Percentiles rank a stretch among this genome's conserved stretches.
These are phyloP conservation scores for Mrakia blollopis DNA, from an alignment of 768 basidiomycete species.

Conservation along the genomic window DNA sequence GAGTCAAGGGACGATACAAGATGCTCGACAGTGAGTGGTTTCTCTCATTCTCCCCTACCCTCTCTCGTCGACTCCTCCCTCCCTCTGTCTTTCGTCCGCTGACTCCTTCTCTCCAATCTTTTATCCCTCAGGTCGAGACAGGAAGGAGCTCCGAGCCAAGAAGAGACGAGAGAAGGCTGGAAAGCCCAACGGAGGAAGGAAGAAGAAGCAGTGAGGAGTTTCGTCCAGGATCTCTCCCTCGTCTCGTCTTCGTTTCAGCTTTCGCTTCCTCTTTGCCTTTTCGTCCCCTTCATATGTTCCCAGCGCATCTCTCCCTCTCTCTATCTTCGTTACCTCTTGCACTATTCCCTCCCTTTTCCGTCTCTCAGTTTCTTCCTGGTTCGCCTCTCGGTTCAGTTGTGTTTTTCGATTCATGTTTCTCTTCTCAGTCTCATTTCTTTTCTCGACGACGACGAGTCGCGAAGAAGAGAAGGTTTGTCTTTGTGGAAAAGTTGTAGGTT, in stretches of 20 bases:
- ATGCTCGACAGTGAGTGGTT: slow-evolving; percentile 67
- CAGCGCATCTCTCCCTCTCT: not conserved
- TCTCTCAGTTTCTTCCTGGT: too few species aligned
- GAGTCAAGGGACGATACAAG: slow-evolving; percentile 92
- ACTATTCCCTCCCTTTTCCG: too few species aligned
- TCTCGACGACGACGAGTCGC: too few species aligned
- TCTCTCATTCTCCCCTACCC: slow-evolving; percentile 13
- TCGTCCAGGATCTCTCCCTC: not conserved
- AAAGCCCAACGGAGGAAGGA: slow-evolving; percentile 44
- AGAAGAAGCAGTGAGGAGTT: slow-evolving; percentile 29
- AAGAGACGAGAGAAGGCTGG: slow-evolving; percentile 72
- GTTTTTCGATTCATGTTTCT: too few species aligned
- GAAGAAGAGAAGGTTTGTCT: too few species aligned
- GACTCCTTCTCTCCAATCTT: too few species aligned
- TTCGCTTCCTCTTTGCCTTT: not conserved
- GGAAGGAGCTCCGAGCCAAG: slow-evolving; percentile 66
- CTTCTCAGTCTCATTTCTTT: too few species aligned
- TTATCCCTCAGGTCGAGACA: slow-evolving; percentile 12
- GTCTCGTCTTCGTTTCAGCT: not conserved
- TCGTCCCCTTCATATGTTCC: not conserved
- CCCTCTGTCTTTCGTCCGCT: not conserved
- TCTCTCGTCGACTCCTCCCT: slow-evolving; percentile 11
- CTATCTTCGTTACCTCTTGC: too few species aligned
- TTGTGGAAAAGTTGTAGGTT: too few species aligned
- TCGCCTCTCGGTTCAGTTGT: too few species aligned